Evolutionary conservation across 345 rosid genomes (phyloP).

Genomic region (Eucalyptus grandis): DNA sequence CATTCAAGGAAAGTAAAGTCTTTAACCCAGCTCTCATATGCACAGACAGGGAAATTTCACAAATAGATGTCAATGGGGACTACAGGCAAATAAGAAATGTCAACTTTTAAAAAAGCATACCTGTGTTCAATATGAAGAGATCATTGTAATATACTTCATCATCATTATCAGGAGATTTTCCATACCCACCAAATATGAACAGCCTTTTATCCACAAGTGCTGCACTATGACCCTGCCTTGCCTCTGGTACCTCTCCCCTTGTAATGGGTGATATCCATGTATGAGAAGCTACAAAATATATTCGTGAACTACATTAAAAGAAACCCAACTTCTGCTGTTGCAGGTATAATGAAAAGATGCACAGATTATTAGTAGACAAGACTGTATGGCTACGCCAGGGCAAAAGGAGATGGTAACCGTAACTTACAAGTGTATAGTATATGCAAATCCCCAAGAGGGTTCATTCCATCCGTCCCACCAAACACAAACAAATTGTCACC

Average conservation of each 20-base stretch:
- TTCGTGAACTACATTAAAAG: not conserved
- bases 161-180: conserved; percentile 46
- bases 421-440: conserved; percentile 74
- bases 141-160: conserved; percentile 78
- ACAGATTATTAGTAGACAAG: not conserved
- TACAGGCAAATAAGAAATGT: not conserved
- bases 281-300: conserved; percentile 45
- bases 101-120: not conserved
- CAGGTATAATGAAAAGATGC: not conserved
- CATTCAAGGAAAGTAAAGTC: not conserved
- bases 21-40: not conserved
- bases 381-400: not conserved
- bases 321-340: not conserved
- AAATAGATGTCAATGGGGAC: not conserved
- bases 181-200: conserved; percentile 89
- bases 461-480: conserved; percentile 90
- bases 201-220: conserved; percentile 81
- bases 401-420: not conserved
- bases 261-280: conserved; percentile 80
- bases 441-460: conserved; percentile 67
- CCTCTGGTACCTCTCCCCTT: conserved; percentile 89
- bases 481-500: conserved; percentile 68
- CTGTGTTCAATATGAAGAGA: conserved; percentile 74
- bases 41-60: not conserved
- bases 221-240: conserved; percentile 91